Percentiles rank a stretch among this genome's conserved stretches.
Evolutionary conservation across 2,329 filamentous ascomycete species (phyloP).

Genomic region (Neobulgaria alba): DNA sequence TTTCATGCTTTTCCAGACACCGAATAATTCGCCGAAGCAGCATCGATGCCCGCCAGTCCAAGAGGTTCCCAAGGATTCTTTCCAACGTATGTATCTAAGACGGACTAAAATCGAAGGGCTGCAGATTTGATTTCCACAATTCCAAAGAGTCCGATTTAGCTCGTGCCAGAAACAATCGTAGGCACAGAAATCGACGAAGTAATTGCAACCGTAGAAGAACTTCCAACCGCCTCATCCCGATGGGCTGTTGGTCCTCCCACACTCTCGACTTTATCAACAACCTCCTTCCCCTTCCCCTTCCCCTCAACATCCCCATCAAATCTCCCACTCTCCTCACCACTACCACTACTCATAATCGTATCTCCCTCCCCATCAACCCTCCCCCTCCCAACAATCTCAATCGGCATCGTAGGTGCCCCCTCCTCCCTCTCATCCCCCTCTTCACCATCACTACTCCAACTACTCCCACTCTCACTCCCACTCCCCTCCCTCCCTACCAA

Average conservation of each 20-base stretch:
- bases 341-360: conserved; percentile 8
- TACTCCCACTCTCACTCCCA: conserved; percentile 26
- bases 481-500: conserved; percentile 38
- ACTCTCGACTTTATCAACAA: conserved; percentile 1
- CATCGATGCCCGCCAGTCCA: no score
- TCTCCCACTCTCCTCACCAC: neutral
- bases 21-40: no score
- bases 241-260: neutral
- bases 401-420: conserved; percentile 5
- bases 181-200: conserved; percentile 20
- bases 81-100: no score
- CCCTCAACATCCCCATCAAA: neutral
- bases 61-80: no score
- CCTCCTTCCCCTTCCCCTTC: conserved; percentile 13
- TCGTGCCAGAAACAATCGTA: conserved; percentile 14
- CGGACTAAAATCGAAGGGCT: no score
- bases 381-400: neutral
- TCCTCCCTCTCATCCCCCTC: conserved; percentile 2
- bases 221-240: conserved; percentile 10
- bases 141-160: no score
- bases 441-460: conserved; percentile 9
- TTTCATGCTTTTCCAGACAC: no score
- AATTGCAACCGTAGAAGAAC: conserved; percentile 14
- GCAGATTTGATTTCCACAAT: no score
- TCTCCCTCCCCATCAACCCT: conserved; percentile 9